Evolutionary conservation across 140 eudicot species (phyloP).

Genomic region (Cichorium intybus): DNA sequence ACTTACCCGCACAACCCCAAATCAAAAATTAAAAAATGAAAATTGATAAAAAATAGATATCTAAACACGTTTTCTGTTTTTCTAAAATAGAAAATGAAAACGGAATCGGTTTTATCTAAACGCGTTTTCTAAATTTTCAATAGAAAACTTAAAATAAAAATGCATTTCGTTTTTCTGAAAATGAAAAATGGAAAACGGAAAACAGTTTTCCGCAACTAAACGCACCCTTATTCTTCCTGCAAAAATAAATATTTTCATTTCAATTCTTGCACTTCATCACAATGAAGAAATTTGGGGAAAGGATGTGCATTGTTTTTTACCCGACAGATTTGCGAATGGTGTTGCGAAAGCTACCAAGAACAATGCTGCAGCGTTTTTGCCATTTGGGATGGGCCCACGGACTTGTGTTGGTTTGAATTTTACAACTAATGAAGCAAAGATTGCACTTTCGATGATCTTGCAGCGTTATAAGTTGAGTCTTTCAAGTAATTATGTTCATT

Average conservation of each 20-base stretch:
- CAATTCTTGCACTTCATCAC: slow-evolving; percentile 54
- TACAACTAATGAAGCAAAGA: slow-evolving; percentile 47
- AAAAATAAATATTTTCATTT: slow-evolving; percentile 29
- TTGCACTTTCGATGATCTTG: slow-evolving; percentile 48
- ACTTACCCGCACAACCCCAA: too few relatives aligned
- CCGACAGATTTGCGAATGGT: slow-evolving; percentile 45
- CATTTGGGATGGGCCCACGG: slow-evolving; percentile 57
- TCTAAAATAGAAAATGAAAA: too few relatives aligned
- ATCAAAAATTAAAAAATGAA: too few relatives aligned
- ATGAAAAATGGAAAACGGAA: too few relatives aligned
- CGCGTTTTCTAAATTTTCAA: too few relatives aligned
- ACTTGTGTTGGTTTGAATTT: slow-evolving; percentile 54
- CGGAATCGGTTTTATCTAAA: too few relatives aligned
- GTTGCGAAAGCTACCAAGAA: slow-evolving; percentile 51
- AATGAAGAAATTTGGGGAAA: slow-evolving; percentile 44
- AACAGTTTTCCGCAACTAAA: too few relatives aligned
- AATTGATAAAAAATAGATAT: too few relatives aligned
- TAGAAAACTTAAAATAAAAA: too few relatives aligned
- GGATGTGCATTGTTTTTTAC: slow-evolving; percentile 42
- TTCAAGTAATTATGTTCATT: slow-evolving; percentile 44
- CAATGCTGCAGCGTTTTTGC: slow-evolving; percentile 46
- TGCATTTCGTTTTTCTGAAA: too few relatives aligned
- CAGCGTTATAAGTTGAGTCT: slow-evolving; percentile 43
- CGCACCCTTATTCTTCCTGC: slow-evolving; percentile 42
- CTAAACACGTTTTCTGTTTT: too few relatives aligned